Conservation (phyloP, 805 yeast species). For the Metschnikowia cubensis region DNA sequence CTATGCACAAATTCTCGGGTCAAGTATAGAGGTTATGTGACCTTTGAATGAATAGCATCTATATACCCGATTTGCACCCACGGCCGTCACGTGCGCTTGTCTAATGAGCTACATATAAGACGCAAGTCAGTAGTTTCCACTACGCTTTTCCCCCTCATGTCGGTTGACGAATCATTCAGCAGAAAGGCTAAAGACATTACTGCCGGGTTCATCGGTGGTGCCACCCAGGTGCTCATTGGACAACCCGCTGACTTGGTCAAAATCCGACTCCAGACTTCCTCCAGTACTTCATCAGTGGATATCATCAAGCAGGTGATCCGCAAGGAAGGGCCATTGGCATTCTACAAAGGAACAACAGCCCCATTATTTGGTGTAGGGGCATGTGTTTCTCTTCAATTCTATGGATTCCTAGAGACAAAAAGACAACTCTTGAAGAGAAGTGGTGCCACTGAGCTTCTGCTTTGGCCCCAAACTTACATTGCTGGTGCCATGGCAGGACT, state of each 20-base stretch:
- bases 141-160: constrained; percentile 7
- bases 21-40: not conserved
- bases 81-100: constrained; percentile 21
- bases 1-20: not conserved
- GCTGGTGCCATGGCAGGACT: constrained; percentile 67
- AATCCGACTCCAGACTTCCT: constrained; percentile 38
- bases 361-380: constrained; percentile 46
- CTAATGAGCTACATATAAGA: constrained; percentile 1
- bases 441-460: constrained; percentile 33
- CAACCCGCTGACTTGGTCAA: constrained; percentile 46
- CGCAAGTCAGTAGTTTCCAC: not conserved
- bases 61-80: constrained; percentile 12
- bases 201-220: constrained; percentile 46
- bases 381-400: constrained; percentile 66
- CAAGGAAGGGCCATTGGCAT: constrained; percentile 41
- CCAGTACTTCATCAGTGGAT: constrained; percentile 27
- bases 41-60: not conserved
- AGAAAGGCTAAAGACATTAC: constrained; percentile 40
- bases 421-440: constrained; percentile 44
- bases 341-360: constrained; percentile 43
- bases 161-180: constrained; percentile 32
- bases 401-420: constrained; percentile 67
- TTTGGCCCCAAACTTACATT: constrained; percentile 54
- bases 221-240: constrained; percentile 44
- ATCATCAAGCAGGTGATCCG: constrained; percentile 34